Conservation (phyloP, 805 yeast species). For the Saccharomyces eubayanus region DNA sequence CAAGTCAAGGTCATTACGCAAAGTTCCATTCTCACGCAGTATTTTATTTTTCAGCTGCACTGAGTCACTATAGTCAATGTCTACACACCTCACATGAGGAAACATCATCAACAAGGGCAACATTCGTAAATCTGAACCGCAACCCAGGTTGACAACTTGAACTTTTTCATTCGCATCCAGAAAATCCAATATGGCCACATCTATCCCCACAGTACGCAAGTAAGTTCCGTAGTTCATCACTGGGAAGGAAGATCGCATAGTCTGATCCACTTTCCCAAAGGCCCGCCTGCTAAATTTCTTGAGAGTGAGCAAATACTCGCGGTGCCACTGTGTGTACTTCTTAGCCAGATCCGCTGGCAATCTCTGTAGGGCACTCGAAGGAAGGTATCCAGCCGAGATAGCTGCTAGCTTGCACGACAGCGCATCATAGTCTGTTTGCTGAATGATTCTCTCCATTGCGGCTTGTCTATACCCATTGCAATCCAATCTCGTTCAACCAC, state of each 20-base stretch:
- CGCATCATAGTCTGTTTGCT: constrained; percentile 59
- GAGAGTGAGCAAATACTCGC: constrained; percentile 16
- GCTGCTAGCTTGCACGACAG: constrained; percentile 55
- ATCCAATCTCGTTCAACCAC: neutral
- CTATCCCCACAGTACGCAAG: constrained; percentile 48
- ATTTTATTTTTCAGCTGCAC: constrained; percentile 35
- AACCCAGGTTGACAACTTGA: constrained; percentile 59
- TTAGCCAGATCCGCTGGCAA: constrained; percentile 13
- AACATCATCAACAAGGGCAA: constrained; percentile 31
- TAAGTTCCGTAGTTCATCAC: constrained; percentile 67
- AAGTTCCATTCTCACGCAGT: constrained; percentile 6
- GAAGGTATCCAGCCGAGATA: constrained; percentile 40
- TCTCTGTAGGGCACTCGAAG: constrained; percentile 26
- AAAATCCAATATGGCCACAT: constrained; percentile 38
- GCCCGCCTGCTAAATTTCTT: constrained; percentile 15
- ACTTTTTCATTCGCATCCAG: constrained; percentile 22
- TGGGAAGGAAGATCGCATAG: constrained; percentile 40
- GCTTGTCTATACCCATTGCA: neutral
- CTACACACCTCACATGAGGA: constrained; percentile 34
- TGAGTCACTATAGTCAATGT: constrained; percentile 45
- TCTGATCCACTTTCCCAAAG: constrained; percentile 14
- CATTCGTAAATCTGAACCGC: constrained; percentile 56
- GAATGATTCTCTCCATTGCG: constrained; percentile 21
- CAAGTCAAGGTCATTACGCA: constrained; percentile 4
- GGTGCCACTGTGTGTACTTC: constrained; percentile 16